These are phyloP conservation scores for Ceraceosorus guamensis DNA, from an alignment of 1,284 basidiomycete species.

Conservation along the genomic window DNA sequence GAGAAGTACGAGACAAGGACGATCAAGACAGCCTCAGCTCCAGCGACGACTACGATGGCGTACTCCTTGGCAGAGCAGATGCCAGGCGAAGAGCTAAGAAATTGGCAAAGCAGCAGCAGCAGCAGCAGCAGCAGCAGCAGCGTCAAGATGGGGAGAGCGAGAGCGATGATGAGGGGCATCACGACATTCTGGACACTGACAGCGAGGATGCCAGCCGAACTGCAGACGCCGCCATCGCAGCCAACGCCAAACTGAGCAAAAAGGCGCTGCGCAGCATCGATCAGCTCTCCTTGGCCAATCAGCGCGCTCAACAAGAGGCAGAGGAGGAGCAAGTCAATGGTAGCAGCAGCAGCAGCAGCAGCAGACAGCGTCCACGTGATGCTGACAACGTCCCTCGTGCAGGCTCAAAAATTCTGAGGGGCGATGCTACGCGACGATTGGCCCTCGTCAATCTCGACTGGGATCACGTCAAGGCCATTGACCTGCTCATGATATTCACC, in stretches of 20 bases:
- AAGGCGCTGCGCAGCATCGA: too few relatives aligned
- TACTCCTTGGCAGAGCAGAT: constrained; percentile 28
- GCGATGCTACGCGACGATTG: constrained; percentile 55
- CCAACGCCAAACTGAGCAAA: too few relatives aligned
- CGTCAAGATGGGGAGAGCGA: too few relatives aligned
- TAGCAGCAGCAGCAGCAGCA: too few relatives aligned
- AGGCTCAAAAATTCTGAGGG: constrained; percentile 23
- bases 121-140: background rate
- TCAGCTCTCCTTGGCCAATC: too few relatives aligned
- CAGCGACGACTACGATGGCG: constrained; percentile 26
- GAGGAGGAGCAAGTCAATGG: too few relatives aligned
- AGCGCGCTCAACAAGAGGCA: too few relatives aligned
- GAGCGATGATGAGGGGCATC: too few relatives aligned
- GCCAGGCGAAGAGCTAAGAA: constrained; percentile 21
- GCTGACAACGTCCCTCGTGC: constrained; percentile 48
- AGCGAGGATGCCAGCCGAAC: too few relatives aligned
- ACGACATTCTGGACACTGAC: too few relatives aligned
- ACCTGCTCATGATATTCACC: constrained; percentile 87
- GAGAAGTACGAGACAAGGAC: constrained; percentile 25
- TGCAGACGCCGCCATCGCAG: too few relatives aligned
- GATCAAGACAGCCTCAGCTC: constrained; percentile 23
- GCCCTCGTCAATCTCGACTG: constrained; percentile 96
- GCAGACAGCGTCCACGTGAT: too few relatives aligned
- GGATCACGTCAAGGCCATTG: constrained; percentile 86
- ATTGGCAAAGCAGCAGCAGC: constrained; percentile 12